Percentiles rank a stretch among this genome's conserved stretches.
Conservation (phyloP, 345 rosid genomes). For the Microthlaspi erraticum region DNA sequence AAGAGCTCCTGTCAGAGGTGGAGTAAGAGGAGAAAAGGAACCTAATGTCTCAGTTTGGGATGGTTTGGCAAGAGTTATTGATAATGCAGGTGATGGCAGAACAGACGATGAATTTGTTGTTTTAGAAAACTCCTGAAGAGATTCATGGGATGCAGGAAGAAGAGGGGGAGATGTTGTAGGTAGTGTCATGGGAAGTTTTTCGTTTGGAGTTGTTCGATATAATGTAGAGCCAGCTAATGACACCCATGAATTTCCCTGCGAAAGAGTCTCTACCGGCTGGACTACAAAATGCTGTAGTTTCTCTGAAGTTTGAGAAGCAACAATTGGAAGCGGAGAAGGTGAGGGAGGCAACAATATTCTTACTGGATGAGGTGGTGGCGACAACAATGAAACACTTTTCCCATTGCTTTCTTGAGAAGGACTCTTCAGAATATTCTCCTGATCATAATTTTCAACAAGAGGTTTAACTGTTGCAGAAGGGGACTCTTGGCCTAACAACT, state of each 20-base stretch:
- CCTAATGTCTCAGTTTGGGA: slow-evolving; percentile 16
- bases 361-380: slow-evolving; percentile 46
- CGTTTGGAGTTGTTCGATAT: slow-evolving; percentile 21
- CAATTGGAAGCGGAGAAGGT: slow-evolving; percentile 53
- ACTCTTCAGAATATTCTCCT: slow-evolving; percentile 20
- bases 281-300: slow-evolving; percentile 16
- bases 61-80: slow-evolving; percentile 33
- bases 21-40: slow-evolving; percentile 30
- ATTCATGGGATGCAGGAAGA: slow-evolving; percentile 26
- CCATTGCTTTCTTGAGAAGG: slow-evolving; percentile 37
- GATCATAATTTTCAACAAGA: slow-evolving; percentile 31
- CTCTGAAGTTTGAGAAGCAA: slow-evolving; percentile 34
- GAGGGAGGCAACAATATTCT: slow-evolving; percentile 45
- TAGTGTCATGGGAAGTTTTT: slow-evolving; percentile 35
- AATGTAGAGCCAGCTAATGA: slow-evolving; percentile 37
- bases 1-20: slow-evolving; percentile 23
- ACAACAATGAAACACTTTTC: slow-evolving; percentile 36
- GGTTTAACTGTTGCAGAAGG: slow-evolving; percentile 50
- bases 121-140: slow-evolving; percentile 26
- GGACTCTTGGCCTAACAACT: slow-evolving; percentile 43
- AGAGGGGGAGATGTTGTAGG: slow-evolving; percentile 38
- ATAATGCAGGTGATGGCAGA: slow-evolving; percentile 39
- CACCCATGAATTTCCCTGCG: slow-evolving; percentile 43
- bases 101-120: slow-evolving; percentile 13
- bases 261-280: slow-evolving; percentile 14